Evolutionary conservation across 1,284 basidiomycete species (phyloP), one percentile per base, ranked within the genome.

Genomic region (Naganishia liquefaciens): DNA sequence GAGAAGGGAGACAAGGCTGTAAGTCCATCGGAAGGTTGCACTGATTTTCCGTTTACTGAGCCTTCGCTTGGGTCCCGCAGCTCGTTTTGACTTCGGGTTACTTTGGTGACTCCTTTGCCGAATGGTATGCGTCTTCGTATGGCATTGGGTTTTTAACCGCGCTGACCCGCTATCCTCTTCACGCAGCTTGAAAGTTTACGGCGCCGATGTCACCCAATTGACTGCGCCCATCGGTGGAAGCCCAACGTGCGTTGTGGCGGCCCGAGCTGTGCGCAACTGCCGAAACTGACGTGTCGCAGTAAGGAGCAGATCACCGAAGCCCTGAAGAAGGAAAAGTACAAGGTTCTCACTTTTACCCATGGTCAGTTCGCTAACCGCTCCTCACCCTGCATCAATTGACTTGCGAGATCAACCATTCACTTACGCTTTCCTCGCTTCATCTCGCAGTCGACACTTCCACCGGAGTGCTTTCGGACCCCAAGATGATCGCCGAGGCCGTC

Each of bases 331-430:
- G 91, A 92, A 79, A 88, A 88, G 75, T 96, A 91, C 84, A 96
- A 95, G 80, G 77, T 93, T 57, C 80, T 94, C 69, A 94, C 93
- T 7, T 86, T 98, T 74, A 98, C 96, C 6, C 95, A 99, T 75
- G 74, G 93, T 95, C 62, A 33, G 71, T 63, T n/a, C 7, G 6
- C 23, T 19, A 15, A 25, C 27, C 33, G 3, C 11, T 42, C 42
- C 5, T 37, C 39, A 17, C 51, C 39, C 47, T 13, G 19, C 11
- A 23, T 19, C 7, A n/a, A 30, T 13, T 43, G 17, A 4, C 39
- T 21, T 33, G 19, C 54, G 6, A 37, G 13, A 42, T 17, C 28
- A 13, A 42, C 13, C 49, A 7, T 46, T 33, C 33, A 42, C 28
- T 21, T 19, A 21, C 21, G 27, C 2, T 40, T 50, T 46, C 28